Conservation (phyloP, 495 filamentous ascomycete genomes). For the Niebla homalea region DNA sequence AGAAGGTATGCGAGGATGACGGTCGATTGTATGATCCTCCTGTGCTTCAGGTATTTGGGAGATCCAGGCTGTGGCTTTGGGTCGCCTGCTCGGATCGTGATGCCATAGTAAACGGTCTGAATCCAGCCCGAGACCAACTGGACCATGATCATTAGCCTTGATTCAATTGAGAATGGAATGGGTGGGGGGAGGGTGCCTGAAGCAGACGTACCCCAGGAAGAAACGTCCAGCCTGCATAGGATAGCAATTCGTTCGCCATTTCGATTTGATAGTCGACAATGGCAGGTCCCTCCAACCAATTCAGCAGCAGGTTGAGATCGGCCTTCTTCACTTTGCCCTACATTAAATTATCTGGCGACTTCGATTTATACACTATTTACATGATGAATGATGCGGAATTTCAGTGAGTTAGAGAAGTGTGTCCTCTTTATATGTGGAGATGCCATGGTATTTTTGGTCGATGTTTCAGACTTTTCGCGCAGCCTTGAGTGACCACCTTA, state of each 20-base stretch:
- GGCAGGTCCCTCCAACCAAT: too few species aligned
- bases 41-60: constrained; percentile 53
- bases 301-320: too few species aligned
- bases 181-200: background rate
- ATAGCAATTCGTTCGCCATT: constrained; percentile 38
- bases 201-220: constrained; percentile 43
- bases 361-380: too few species aligned
- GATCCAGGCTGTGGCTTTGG: constrained; percentile 63
- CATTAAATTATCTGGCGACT: too few species aligned
- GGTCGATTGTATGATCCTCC: constrained; percentile 65
- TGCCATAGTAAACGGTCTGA: constrained; percentile 71
- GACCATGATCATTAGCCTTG: background rate
- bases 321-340: too few species aligned
- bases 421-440: too few species aligned
- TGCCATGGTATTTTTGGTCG: too few species aligned
- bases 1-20: constrained; percentile 74
- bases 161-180: background rate
- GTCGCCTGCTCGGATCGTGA: constrained; percentile 85
- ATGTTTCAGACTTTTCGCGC: too few species aligned
- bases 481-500: too few species aligned
- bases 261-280: background rate
- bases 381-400: too few species aligned
- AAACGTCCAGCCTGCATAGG: constrained; percentile 66
- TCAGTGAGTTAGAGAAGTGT: too few species aligned
- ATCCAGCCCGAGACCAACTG: constrained; percentile 69